A percentile compares a stretch with the other conserved stretches of the same genome.
phyloP scores from a whole-genome alignment of 2,329 filamentous ascomycete species.

The Penicillium sp. region DNA sequence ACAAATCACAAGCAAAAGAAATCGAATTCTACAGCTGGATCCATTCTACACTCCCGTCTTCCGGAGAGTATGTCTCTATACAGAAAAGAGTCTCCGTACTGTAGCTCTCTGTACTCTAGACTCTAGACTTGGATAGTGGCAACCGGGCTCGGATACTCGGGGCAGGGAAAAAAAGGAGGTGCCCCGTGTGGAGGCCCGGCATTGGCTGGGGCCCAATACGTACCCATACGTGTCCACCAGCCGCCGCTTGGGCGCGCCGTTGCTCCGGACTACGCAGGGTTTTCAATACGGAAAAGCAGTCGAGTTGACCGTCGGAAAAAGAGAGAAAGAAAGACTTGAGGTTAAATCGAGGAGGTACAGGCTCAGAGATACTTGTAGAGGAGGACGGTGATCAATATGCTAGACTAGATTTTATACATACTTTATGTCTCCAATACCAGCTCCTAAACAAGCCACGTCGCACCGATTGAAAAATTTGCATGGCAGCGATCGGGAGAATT shows the following conservation, averaged over 20 bases:
- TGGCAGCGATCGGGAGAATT: conserved; percentile 43
- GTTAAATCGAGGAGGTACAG: too few species aligned
- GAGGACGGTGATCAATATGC: too few species aligned
- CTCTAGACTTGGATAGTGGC: not conserved
- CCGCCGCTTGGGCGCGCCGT: conserved; percentile 17
- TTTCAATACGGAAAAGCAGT: conserved; percentile 2
- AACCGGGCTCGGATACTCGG: conserved; percentile 36
- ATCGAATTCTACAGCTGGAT: not conserved
- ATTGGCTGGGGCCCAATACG: conserved; percentile 28
- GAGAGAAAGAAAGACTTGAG: not conserved
- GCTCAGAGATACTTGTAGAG: too few species aligned
- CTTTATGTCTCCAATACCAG: not conserved
- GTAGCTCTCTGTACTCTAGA: too few species aligned
- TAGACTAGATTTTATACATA: too few species aligned
- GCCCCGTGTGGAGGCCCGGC: conserved; percentile 29
- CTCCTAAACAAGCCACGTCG: conserved; percentile 12
- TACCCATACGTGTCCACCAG: conserved; percentile 19
- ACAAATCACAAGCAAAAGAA: not conserved
- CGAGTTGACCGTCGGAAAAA: not conserved
- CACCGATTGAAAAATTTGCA: conserved; percentile 18
- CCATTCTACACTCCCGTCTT: not conserved
- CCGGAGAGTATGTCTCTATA: not conserved
- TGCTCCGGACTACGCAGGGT: conserved; percentile 26
- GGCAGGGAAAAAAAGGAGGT: conserved; percentile 31
- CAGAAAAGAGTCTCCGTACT: too few species aligned